Percentiles rank a stretch among this genome's conserved stretches.
phyloP scores from a whole-genome alignment of 2,329 filamentous ascomycete species.

The Paraphaeosphaeria sporulosa region DNA sequence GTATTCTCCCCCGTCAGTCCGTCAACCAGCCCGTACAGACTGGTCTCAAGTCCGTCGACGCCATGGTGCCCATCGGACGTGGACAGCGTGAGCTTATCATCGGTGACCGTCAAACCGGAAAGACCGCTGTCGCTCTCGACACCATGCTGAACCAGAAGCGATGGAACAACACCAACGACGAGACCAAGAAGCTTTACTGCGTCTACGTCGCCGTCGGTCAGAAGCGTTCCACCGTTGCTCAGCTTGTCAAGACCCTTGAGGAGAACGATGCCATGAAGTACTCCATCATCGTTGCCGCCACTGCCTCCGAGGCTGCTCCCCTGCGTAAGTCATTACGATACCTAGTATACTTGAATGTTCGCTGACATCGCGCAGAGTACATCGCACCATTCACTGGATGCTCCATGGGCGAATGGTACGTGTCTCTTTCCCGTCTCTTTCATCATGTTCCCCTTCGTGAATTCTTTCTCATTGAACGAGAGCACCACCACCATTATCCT shows the following conservation, averaged over 20 bases:
- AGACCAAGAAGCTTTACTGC: conserved; percentile 99
- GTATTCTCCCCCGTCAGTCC: conserved; percentile 95
- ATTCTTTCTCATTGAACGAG: no score
- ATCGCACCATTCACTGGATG: conserved; percentile 87
- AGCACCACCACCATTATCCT: no score
- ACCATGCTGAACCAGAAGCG: conserved; percentile 99
- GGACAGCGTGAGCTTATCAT: conserved; percentile 99
- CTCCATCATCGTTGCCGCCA: conserved; percentile 90
- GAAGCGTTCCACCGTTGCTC: conserved; percentile 99
- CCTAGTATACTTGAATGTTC: conserved; percentile 68
- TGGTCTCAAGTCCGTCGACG: conserved; percentile 98
- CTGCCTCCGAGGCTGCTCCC: conserved; percentile 94
- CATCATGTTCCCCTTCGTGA: no score
- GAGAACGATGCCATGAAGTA: conserved; percentile 99
- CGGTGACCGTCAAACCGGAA: conserved; percentile 99
- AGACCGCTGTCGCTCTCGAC: conserved; percentile 98
- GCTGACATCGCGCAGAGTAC: conserved; percentile 2
- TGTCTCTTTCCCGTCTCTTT: neutral
- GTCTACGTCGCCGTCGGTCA: conserved; percentile 99
- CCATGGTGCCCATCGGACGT: conserved; percentile 99
- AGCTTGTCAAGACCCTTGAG: conserved; percentile 99
- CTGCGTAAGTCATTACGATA: conserved; percentile 51
- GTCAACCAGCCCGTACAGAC: conserved; percentile 99
- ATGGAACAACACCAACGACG: conserved; percentile 88
- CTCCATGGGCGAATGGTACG: conserved; percentile 58